These are phyloP conservation scores for Fistulifera pelliculosa DNA, from an alignment of 108 stramenopile genomes.

Conservation along the genomic window DNA sequence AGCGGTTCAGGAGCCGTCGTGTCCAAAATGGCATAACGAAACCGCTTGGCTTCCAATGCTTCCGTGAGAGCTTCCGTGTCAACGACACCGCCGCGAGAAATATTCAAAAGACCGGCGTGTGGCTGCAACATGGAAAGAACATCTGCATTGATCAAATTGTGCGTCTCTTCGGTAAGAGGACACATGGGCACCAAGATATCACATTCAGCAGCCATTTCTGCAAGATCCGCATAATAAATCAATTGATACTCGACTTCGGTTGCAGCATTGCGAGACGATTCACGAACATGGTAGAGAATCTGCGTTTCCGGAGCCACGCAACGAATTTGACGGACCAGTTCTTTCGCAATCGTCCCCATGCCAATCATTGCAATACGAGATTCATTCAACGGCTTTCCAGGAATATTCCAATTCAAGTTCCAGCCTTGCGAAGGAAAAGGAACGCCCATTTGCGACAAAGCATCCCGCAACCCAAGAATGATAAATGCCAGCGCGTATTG, in stretches of 20 bases:
- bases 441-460: constrained; percentile 39
- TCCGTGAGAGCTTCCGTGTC: constrained; percentile 34
- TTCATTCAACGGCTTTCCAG: constrained; percentile 33
- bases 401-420: constrained; percentile 53
- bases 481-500: constrained; percentile 37
- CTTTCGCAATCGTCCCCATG: constrained; percentile 46
- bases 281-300: constrained; percentile 37
- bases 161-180: constrained; percentile 31
- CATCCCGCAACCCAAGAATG: constrained; percentile 47
- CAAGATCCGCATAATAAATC: constrained; percentile 10
- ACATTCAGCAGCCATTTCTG: constrained; percentile 12
- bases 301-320: constrained; percentile 23
- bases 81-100: constrained; percentile 48
- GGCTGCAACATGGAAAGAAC: constrained; percentile 13
- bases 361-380: constrained; percentile 43
- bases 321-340: constrained; percentile 29
- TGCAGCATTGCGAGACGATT: constrained; percentile 13
- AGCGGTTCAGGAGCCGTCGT: constrained; percentile 52
- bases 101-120: constrained; percentile 39
- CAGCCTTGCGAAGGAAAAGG: constrained; percentile 42
- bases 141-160: constrained; percentile 27
- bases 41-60: constrained; percentile 29
- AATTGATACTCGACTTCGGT: constrained; percentile 17
- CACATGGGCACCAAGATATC: constrained; percentile 46
- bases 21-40: constrained; percentile 53